These are phyloP conservation scores for Rhizomucor miehei DNA, from an alignment of 371 early-diverging fungal species.

Conservation along the genomic window DNA sequence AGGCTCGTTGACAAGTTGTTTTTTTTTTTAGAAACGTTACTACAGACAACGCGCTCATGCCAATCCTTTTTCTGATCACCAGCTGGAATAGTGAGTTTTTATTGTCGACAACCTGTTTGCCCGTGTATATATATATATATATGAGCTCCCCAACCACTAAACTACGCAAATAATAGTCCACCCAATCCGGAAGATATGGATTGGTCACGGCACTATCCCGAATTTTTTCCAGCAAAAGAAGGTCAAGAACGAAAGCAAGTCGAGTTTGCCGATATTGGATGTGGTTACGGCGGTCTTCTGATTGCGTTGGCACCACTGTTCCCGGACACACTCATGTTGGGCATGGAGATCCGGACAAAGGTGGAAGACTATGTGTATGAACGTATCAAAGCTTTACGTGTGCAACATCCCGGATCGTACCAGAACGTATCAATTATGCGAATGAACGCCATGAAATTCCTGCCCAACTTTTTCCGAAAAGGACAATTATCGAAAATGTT, in stretches of 20 bases:
- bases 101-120: too few species aligned
- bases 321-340: constrained; percentile 88
- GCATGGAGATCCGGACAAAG: constrained; percentile 99
- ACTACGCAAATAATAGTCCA: constrained; percentile 60
- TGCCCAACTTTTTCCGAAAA: constrained; percentile 97
- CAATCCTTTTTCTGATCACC: constrained; percentile 96
- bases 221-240: constrained; percentile 56
- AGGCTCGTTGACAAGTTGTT: too few species aligned
- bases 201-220: constrained; percentile 89
- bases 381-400: constrained; percentile 86
- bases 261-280: constrained; percentile 99
- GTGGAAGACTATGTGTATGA: constrained; percentile 94
- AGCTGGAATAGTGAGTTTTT: constrained; percentile 81
- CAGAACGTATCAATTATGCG: constrained; percentile 95
- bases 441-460: constrained; percentile 99
- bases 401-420: constrained; percentile 78
- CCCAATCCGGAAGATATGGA: constrained; percentile 81
- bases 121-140: neutral
- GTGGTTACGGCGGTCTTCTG: constrained; percentile 98
- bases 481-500: constrained; percentile 97
- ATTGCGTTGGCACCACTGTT: constrained; percentile 88
- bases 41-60: constrained; percentile 98
- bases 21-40: constrained; percentile 71
- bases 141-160: neutral
- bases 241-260: constrained; percentile 58